Percentiles rank a stretch among this genome's conserved stretches.
phyloP scores from a whole-genome alignment of 305 asterid genomes.

The Striga hermonthica region DNA sequence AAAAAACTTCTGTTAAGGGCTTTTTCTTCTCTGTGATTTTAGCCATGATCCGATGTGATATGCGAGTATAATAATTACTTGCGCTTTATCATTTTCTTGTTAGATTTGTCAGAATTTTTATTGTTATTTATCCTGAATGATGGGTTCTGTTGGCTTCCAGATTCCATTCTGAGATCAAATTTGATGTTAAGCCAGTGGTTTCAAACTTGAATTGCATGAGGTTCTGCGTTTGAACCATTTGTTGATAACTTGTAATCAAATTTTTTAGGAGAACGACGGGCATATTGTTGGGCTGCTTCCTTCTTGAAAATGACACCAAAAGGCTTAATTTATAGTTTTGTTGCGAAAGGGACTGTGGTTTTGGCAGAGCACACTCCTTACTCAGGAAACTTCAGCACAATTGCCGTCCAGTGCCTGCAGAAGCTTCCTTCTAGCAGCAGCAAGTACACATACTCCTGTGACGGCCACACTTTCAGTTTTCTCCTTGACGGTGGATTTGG shows the following conservation, averaged over 20 bases:
- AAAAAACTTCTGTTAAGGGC: slow-evolving; percentile 26
- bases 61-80: background rate
- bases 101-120: background rate
- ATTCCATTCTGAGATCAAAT: slow-evolving; percentile 14
- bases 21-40: background rate
- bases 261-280: slow-evolving; percentile 17
- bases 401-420: slow-evolving; percentile 96
- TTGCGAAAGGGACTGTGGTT: slow-evolving; percentile 92
- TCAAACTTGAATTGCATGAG: background rate
- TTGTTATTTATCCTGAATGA: slow-evolving; percentile 17
- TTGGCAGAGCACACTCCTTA: slow-evolving; percentile 96
- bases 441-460: slow-evolving; percentile 97
- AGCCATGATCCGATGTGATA: slow-evolving; percentile 14
- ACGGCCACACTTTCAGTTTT: slow-evolving; percentile 96
- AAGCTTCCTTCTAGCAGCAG: slow-evolving; percentile 86
- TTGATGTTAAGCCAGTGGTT: background rate
- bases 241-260: slow-evolving; percentile 11
- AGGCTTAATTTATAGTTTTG: slow-evolving; percentile 96
- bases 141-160: slow-evolving; percentile 14
- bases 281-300: slow-evolving; percentile 7
- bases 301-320: slow-evolving; percentile 61
- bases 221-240: slow-evolving; percentile 20
- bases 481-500: slow-evolving; percentile 89
- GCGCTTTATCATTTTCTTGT: slow-evolving; percentile 3
- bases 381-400: slow-evolving; percentile 96